Percentiles rank a stretch among this genome's conserved stretches.
Evolutionary conservation across 1,139 yeast species (phyloP).

Genomic region (Suhomyces bribrorum): DNA sequence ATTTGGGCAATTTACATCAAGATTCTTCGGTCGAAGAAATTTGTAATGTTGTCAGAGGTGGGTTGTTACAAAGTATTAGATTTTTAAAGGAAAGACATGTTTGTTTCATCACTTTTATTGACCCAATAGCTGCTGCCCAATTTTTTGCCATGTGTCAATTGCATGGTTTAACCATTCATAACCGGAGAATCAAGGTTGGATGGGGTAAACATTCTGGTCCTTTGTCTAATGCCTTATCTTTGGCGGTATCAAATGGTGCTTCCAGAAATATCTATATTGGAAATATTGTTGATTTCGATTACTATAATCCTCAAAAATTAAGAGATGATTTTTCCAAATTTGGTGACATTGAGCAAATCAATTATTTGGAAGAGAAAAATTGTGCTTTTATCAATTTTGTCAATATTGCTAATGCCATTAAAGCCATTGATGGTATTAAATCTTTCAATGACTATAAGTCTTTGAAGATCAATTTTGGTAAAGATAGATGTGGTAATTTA

Average conservation of each 20-base stretch:
- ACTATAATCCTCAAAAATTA: slow-evolving; percentile 58
- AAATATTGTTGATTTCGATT: slow-evolving; percentile 46
- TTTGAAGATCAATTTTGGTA: slow-evolving; percentile 72
- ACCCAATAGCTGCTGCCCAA: slow-evolving; percentile 90
- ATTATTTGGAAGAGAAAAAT: slow-evolving; percentile 73
- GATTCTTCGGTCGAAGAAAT: slow-evolving; percentile 88
- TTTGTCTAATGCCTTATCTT: slow-evolving; percentile 71
- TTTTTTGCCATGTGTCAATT: slow-evolving; percentile 86
- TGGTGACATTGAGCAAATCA: slow-evolving; percentile 83
- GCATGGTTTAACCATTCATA: slow-evolving; percentile 80
- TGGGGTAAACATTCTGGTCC: slow-evolving; percentile 98
- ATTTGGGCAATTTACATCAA: slow-evolving; percentile 83
- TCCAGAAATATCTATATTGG: slow-evolving; percentile 91
- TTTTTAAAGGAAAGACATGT: slow-evolving; percentile 80
- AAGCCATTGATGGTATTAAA: slow-evolving; percentile 67
- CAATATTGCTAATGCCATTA: slow-evolving; percentile 79
- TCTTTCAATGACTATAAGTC: slow-evolving; percentile 38
- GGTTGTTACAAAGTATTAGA: slow-evolving; percentile 73
- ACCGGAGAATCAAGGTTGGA: slow-evolving; percentile 80
- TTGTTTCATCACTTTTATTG: slow-evolving; percentile 89
- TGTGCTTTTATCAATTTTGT: slow-evolving; percentile 83
- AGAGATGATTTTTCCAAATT: slow-evolving; percentile 65
- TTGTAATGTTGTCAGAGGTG: slow-evolving; percentile 93
- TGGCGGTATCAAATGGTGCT: slow-evolving; percentile 94
- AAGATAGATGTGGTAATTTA: slow-evolving; percentile 88